A percentile compares a stretch with the other conserved stretches of the same genome.
Conservation (phyloP, 768 basidiomycete species). For the Trametes coccinea region DNA sequence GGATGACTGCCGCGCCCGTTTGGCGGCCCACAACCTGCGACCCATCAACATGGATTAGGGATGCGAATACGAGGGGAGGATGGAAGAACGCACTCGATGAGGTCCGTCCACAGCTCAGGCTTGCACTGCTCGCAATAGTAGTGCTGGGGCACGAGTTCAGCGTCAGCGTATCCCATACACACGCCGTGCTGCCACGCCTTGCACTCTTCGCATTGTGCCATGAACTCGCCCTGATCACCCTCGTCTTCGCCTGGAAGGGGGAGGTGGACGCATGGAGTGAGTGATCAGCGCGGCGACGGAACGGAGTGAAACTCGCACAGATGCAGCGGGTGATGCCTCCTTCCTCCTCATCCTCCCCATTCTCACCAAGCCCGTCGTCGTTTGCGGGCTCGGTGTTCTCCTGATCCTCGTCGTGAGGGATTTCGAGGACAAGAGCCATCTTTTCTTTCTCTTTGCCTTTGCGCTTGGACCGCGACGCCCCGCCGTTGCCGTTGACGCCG, state of each 20-base stretch:
- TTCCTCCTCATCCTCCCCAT: constrained; percentile 56
- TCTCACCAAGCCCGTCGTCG: constrained; percentile 43
- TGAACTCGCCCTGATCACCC: constrained; percentile 83
- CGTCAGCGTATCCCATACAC: constrained; percentile 90
- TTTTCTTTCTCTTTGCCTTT: constrained; percentile 67
- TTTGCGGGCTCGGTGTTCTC: constrained; percentile 35
- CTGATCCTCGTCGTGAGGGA: constrained; percentile 30
- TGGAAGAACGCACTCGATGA: constrained; percentile 64
- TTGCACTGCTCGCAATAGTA: constrained; percentile 95
- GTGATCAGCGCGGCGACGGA: constrained; percentile 19
- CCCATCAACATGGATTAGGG: constrained; percentile 14
- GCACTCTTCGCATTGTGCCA: constrained; percentile 97
- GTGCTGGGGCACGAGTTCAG: constrained; percentile 71
- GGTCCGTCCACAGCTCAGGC: constrained; percentile 80
- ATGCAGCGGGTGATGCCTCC: constrained; percentile 76
- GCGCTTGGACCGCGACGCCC: constrained; percentile 53
- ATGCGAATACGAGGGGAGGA: constrained; percentile 20
- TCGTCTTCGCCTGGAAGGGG: constrained; percentile 58
- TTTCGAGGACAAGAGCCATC: constrained; percentile 28
- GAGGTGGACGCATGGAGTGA: constrained; percentile 29
- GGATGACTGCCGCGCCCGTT: constrained; percentile 63
- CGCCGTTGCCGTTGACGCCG: constrained; percentile 34
- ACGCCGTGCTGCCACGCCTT: constrained; percentile 98
- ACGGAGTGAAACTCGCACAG: constrained; percentile 78
- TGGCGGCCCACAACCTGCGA: constrained; percentile 57